phyloP scores from a whole-genome alignment of 208 protist species.

The Crithidia expoeki region DNA sequence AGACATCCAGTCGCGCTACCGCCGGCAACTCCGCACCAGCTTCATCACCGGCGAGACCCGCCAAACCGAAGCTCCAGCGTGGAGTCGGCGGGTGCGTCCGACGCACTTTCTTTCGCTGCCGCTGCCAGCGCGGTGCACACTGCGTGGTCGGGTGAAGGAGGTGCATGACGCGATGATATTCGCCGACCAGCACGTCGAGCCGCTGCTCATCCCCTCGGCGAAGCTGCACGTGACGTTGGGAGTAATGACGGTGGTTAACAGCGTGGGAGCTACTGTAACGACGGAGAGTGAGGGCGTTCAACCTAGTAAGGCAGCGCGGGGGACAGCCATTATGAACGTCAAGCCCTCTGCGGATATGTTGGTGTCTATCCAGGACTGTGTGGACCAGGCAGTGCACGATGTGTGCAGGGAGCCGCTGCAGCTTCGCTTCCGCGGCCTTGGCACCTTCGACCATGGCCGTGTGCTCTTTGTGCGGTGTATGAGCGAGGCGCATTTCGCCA shows the following conservation, averaged over 20 bases:
- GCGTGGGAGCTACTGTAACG: background rate
- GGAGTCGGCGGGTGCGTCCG: slow-evolving; percentile 58
- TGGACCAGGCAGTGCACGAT: slow-evolving; percentile 50
- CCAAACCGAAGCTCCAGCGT: slow-evolving; percentile 67
- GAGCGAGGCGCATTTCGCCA: slow-evolving; percentile 64
- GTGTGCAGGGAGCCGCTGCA: slow-evolving; percentile 53
- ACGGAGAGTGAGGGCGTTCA: background rate
- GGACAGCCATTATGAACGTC: slow-evolving; percentile 8
- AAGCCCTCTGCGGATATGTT: slow-evolving; percentile 19
- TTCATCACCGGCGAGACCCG: slow-evolving; percentile 83
- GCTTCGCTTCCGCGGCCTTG: slow-evolving; percentile 80
- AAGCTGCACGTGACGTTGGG: slow-evolving; percentile 85
- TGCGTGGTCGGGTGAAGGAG: slow-evolving; percentile 64
- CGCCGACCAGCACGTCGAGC: slow-evolving; percentile 48
- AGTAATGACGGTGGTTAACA: slow-evolving; percentile 62
- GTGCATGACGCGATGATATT: slow-evolving; percentile 82
- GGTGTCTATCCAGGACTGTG: slow-evolving; percentile 38
- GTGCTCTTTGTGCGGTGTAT: slow-evolving; percentile 79
- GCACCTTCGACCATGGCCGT: slow-evolving; percentile 78
- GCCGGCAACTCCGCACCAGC: slow-evolving; percentile 73
- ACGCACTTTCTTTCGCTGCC: slow-evolving; percentile 87
- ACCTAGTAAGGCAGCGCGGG: background rate
- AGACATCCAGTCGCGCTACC: slow-evolving; percentile 81
- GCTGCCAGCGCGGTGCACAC: slow-evolving; percentile 60
- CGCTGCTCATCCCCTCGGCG: slow-evolving; percentile 67